phyloP scores from a whole-genome alignment of 331 rosid genomes.

The Quercus phellos region DNA sequence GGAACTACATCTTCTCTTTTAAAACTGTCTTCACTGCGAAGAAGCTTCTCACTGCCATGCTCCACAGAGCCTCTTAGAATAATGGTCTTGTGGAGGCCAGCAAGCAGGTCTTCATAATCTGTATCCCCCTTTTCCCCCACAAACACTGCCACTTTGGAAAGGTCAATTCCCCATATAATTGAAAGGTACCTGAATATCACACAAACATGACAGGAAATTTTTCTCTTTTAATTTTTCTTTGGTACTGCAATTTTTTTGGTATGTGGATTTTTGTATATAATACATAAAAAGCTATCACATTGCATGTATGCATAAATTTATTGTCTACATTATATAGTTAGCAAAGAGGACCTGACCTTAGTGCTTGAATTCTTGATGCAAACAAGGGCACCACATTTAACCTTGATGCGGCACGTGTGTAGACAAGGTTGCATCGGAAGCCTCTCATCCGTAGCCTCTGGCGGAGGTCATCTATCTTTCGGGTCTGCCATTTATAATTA shows the following conservation, averaged over 20 bases:
- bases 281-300: neutral
- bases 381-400: constrained; percentile 62
- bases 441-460: constrained; percentile 83
- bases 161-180: constrained; percentile 74
- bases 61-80: constrained; percentile 52
- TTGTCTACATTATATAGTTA: neutral
- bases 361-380: constrained; percentile 74
- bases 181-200: constrained; percentile 53
- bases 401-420: constrained; percentile 53
- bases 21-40: constrained; percentile 43
- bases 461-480: constrained; percentile 46
- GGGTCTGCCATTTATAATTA: constrained; percentile 34
- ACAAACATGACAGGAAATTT: neutral
- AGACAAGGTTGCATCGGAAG: constrained; percentile 73
- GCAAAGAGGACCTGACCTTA: constrained; percentile 43
- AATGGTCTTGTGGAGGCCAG: constrained; percentile 66
- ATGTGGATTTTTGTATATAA: too few relatives aligned
- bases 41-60: constrained; percentile 60
- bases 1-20: constrained; percentile 51
- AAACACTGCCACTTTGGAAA: constrained; percentile 52
- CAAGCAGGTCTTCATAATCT: constrained; percentile 59
- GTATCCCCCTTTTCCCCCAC: constrained; percentile 79
- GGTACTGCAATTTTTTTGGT: too few relatives aligned
- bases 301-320: neutral
- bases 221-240: too few relatives aligned